phyloP scores from a whole-genome alignment of 164 flowering plant species.

The Piper longum region DNA sequence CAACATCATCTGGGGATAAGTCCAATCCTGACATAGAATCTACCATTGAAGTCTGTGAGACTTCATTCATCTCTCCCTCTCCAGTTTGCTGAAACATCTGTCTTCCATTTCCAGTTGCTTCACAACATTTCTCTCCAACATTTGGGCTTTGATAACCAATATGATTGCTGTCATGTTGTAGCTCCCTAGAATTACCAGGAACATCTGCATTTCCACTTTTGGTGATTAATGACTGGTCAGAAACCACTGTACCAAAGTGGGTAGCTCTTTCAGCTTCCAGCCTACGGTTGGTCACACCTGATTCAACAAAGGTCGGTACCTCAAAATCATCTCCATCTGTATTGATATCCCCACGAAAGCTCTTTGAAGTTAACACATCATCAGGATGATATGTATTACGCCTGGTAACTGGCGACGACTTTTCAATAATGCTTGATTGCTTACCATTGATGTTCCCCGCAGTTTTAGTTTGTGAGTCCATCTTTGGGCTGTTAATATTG shows the following conservation, averaged over 20 bases:
- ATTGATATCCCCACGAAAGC: constrained; percentile 11
- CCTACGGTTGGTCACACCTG: constrained; percentile 10
- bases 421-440: constrained; percentile 5
- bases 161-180: constrained; percentile 11
- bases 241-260: constrained; percentile 10
- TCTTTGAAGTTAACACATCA: constrained; percentile 8
- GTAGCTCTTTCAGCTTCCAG: constrained; percentile 13
- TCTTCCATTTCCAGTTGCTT: constrained; percentile 10
- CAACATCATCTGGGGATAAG: constrained; percentile 61
- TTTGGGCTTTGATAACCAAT: constrained; percentile 14
- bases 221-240: constrained; percentile 4
- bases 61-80: constrained; percentile 27
- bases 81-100: constrained; percentile 12
- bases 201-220: neutral
- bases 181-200: constrained; percentile 6
- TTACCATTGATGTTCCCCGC: constrained; percentile 7
- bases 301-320: constrained; percentile 45
- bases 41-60: constrained; percentile 41
- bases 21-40: constrained; percentile 32
- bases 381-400: constrained; percentile 7
- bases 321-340: constrained; percentile 57
- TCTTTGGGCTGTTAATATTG: constrained; percentile 10
- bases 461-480: constrained; percentile 16
- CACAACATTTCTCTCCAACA: constrained; percentile 14
- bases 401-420: constrained; percentile 4